phyloP scores from a whole-genome alignment of 1,284 basidiomycete genomes.

The Malassezia obtusa region DNA sequence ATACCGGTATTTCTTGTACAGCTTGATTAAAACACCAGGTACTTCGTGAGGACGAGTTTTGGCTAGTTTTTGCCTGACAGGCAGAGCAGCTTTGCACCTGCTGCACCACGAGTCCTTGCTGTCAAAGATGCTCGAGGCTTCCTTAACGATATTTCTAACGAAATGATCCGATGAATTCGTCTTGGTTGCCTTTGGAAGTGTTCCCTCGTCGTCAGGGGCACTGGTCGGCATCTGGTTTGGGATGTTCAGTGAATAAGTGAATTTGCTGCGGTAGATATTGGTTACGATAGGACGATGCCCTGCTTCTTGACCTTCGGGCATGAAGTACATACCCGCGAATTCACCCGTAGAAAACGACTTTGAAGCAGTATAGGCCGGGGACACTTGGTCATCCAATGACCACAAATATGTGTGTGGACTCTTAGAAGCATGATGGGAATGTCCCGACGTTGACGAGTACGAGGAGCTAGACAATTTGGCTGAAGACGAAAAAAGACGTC shows the following conservation, averaged over 20 bases:
- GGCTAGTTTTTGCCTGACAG: slow-evolving; percentile 60
- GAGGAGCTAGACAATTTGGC: no score
- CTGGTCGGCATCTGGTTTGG: slow-evolving; percentile 55
- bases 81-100: slow-evolving; percentile 58
- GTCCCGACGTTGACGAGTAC: no score
- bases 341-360: slow-evolving; percentile 40
- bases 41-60: slow-evolving; percentile 58
- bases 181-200: neutral
- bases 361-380: slow-evolving; percentile 30
- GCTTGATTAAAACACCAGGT: slow-evolving; percentile 55
- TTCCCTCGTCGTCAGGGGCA: neutral
- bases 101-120: slow-evolving; percentile 52
- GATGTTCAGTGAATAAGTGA: slow-evolving; percentile 55
- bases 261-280: slow-evolving; percentile 26
- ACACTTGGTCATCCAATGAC: neutral
- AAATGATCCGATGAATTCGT: neutral
- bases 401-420: neutral
- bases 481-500: no score
- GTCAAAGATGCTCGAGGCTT: slow-evolving; percentile 26
- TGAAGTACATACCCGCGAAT: slow-evolving; percentile 28
- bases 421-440: no score
- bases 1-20: slow-evolving; percentile 59
- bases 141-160: slow-evolving; percentile 20
- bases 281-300: slow-evolving; percentile 28
- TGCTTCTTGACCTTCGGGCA: slow-evolving; percentile 21